Evolutionary conservation across 768 basidiomycete genomes (phyloP).

Genomic region (Boletus tylopilopsis): DNA sequence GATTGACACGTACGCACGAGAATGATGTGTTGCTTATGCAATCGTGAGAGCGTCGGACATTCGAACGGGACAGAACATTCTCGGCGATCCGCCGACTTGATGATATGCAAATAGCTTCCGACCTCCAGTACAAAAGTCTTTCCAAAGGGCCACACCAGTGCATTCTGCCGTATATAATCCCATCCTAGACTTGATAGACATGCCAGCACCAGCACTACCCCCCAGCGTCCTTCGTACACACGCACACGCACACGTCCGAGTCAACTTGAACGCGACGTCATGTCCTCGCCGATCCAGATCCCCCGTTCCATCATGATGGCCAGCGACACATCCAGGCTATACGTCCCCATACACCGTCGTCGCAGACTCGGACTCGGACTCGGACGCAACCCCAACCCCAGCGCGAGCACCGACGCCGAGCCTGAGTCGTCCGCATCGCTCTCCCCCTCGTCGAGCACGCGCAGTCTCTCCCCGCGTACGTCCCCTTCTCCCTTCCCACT

Average conservation of each 20-base stretch:
- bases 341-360: conserved; percentile 37
- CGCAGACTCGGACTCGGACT: conserved; percentile 24
- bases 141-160: too few relatives aligned
- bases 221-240: neutral
- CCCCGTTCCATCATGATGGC: conserved; percentile 28
- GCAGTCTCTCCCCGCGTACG: conserved; percentile 6
- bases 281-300: conserved; percentile 20
- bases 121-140: neutral
- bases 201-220: neutral
- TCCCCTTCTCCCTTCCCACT: neutral
- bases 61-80: conserved; percentile 22
- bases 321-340: too few relatives aligned
- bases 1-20: too few relatives aligned
- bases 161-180: too few relatives aligned
- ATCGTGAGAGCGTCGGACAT: neutral
- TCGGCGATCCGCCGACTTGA: neutral
- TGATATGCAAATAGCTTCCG: too few relatives aligned
- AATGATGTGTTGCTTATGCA: too few relatives aligned
- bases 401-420: too few relatives aligned
- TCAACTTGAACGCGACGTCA: too few relatives aligned
- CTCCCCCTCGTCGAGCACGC: conserved; percentile 12
- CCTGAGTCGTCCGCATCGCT: conserved; percentile 4
- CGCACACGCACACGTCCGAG: too few relatives aligned
- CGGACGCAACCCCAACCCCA: too few relatives aligned
- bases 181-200: too few relatives aligned